These are phyloP conservation scores for Stereum hirsutum DNA, from an alignment of 1,284 basidiomycete genomes.

Conservation along the genomic window DNA sequence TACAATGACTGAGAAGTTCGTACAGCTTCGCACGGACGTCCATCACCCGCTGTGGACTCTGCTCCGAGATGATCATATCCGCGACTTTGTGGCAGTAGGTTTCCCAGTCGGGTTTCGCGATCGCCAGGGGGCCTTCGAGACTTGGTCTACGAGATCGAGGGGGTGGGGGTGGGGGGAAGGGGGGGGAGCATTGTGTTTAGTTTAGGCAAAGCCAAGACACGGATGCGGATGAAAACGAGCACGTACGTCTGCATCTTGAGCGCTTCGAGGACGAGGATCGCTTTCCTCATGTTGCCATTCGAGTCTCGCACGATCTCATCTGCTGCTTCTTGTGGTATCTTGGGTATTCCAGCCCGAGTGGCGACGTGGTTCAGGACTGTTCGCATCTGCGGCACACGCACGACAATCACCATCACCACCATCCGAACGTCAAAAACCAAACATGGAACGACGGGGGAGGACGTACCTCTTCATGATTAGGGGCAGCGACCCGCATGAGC, in stretches of 20 bases:
- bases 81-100: conserved; percentile 93
- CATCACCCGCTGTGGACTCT: conserved; percentile 86
- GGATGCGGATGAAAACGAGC: conserved; percentile 19
- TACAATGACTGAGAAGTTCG: conserved; percentile 94
- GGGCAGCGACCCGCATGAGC: conserved; percentile 89
- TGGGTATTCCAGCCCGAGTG: conserved; percentile 71
- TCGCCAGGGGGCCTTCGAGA: conserved; percentile 63
- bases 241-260: conserved; percentile 89
- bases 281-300: conserved; percentile 90
- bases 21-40: conserved; percentile 91
- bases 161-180: not conserved
- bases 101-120: conserved; percentile 98
- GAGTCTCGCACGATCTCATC: conserved; percentile 74
- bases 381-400: conserved; percentile 43
- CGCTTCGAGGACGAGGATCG: conserved; percentile 90
- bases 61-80: conserved; percentile 89
- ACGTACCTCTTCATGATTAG: conserved; percentile 76
- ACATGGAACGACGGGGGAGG: not conserved
- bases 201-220: conserved; percentile 3
- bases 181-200: not conserved
- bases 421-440: not conserved
- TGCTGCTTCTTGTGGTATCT: conserved; percentile 65
- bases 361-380: conserved; percentile 78
- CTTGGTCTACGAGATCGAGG: conserved; percentile 40
- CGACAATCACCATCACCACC: not conserved